Base-by-base conservation (phyloP, 768 basidiomycete species). In the Lactifluus hygrophoroides region DNA sequence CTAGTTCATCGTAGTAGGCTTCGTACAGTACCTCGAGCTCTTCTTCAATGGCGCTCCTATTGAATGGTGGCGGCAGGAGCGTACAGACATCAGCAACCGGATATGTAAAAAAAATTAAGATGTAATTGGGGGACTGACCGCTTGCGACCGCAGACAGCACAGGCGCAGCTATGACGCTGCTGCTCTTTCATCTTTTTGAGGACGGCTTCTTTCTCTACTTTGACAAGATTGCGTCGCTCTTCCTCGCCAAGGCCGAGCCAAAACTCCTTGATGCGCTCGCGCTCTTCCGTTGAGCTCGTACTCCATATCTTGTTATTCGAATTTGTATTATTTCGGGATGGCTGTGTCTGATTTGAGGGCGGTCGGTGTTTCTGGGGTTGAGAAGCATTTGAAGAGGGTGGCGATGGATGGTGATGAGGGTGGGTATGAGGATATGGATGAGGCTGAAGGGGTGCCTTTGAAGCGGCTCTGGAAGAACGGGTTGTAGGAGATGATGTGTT, bases 1-100 rank as follows among this genome's bases (percentile, higher is more conserved):
- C 92, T 79, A 99, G 87, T 81, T 98, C 95, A 74, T 96, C 92
- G 84, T 97, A 98, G 83, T 98, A 99, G 79, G 94, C 94, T 82
- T 97, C 95, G 83, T 99, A 99, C 76, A 98, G 86, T 78, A 94
- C 91, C 80, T 98, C 93, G 74, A 99, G 88, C 80, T 99, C 96
- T 77, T 94, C 91, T 79, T 99, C 96, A 78, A 99, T 97, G 64
- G 94, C 94, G 77, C 88, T 87, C 67, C 91, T 94, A 69, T n/a
- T 43, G 44, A 38, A 14, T 9, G 10, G 55, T 19, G 40, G 44
- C 43, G 17, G 28, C 50, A 50, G 28, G 46, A 25, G 46, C 40
- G 17, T n/a, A n/a, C 28, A 54, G 38, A 43, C 38, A 30, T 47
- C 65, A 48, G 55, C 63, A 51, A 70, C 65, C 65, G 63, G 66